These are phyloP conservation scores for Decorospora gaudefroyi DNA, from an alignment of 2,329 filamentous ascomycete species.

Conservation along the genomic window DNA sequence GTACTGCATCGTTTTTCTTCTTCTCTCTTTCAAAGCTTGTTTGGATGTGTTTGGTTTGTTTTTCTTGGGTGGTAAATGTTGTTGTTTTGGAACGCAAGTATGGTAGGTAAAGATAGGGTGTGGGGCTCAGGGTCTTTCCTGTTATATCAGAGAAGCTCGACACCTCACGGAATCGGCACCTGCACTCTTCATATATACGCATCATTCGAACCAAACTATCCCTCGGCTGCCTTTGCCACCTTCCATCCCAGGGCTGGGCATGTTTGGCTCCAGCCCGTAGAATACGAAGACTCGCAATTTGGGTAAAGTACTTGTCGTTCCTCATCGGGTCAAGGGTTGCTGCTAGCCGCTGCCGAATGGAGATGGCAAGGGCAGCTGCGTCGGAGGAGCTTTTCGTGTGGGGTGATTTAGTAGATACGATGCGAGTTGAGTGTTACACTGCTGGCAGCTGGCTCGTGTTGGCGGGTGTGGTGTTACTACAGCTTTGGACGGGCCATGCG, in stretches of 20 bases:
- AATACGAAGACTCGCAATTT: constrained; percentile 21
- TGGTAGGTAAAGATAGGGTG: constrained; percentile 1
- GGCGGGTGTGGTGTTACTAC: not conserved
- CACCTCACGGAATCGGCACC: constrained; percentile 9
- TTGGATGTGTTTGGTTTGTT: not conserved
- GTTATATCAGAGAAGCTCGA: constrained; percentile 4
- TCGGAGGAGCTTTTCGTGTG: constrained; percentile 10
- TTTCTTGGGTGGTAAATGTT: no score
- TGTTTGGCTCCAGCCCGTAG: constrained; percentile 16
- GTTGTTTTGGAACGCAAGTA: no score
- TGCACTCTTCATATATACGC: constrained; percentile 15
- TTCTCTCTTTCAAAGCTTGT: not conserved
- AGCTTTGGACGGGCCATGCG: not conserved
- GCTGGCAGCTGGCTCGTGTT: not conserved
- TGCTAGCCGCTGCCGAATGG: constrained; percentile 9
- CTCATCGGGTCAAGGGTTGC: constrained; percentile 7
- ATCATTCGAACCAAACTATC: constrained; percentile 10
- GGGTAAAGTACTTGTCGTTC: constrained; percentile 21
- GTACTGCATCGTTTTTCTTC: constrained; percentile 30
- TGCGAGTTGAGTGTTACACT: no score
- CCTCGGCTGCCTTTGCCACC: constrained; percentile 9
- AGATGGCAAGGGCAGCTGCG: constrained; percentile 10
- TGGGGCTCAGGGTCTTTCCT: constrained; percentile 6
- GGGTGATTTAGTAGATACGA: constrained; percentile 12
- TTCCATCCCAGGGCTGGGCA: not conserved